A percentile compares a stretch with the other conserved stretches of the same genome.
Conservation (phyloP, 257 asterid species). For the Solanum acaule region DNA sequence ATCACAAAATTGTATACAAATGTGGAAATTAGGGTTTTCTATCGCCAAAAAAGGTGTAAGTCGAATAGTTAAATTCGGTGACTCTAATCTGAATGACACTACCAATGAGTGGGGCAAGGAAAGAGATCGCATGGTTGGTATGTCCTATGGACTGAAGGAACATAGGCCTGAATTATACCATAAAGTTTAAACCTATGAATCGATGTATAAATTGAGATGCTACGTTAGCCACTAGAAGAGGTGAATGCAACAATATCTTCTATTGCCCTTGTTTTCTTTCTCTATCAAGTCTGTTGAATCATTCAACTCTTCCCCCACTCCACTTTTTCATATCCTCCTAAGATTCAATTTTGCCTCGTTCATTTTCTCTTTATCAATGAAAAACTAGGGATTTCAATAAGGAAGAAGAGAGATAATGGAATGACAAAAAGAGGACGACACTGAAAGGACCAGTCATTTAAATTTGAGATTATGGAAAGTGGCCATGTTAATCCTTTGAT, state of each 20-base stretch:
- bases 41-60: not conserved
- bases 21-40: not conserved
- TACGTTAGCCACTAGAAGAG: not conserved
- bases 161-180: not conserved
- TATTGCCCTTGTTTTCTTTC: not conserved
- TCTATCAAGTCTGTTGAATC: too few relatives aligned
- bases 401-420: not conserved
- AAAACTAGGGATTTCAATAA: too few relatives aligned
- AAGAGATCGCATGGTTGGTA: not conserved
- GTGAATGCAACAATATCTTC: not conserved
- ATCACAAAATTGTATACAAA: not conserved
- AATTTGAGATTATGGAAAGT: not conserved
- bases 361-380: too few relatives aligned
- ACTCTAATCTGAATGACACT: not conserved
- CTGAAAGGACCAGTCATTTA: not conserved
- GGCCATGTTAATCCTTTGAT: not conserved
- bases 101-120: not conserved
- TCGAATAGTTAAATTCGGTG: not conserved
- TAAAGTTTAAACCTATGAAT: not conserved
- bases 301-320: not conserved
- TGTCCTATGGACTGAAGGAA: not conserved
- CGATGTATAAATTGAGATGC: too few relatives aligned
- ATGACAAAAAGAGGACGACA: not conserved
- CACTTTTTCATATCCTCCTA: not conserved
- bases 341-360: not conserved